phyloP scores from a whole-genome alignment of 768 basidiomycete species.

The Auriscalpium vulgare region DNA sequence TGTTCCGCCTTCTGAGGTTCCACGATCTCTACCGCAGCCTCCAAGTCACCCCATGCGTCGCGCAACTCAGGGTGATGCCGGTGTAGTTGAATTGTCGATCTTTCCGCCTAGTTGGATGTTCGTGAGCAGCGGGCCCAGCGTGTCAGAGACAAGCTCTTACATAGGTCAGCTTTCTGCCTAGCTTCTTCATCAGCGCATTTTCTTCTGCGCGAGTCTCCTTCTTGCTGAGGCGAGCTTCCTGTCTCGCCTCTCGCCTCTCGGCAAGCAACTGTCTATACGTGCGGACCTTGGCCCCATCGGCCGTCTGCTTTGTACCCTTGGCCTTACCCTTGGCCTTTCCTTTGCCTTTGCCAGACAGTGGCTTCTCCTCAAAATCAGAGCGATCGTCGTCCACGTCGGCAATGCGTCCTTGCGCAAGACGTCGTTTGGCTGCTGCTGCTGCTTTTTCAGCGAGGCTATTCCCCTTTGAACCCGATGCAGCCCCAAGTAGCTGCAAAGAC shows the following conservation, averaged over 20 bases:
- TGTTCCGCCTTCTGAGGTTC: slow-evolving; percentile 68
- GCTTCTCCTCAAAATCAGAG: no score
- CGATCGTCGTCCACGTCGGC: no score
- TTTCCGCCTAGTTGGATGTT: slow-evolving; percentile 51
- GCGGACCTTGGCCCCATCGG: slow-evolving; percentile 2
- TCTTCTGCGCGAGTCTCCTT: slow-evolving; percentile 34
- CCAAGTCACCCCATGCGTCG: slow-evolving; percentile 84
- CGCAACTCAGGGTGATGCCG: slow-evolving; percentile 73
- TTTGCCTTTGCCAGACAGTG: slow-evolving; percentile 13
- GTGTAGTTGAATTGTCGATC: slow-evolving; percentile 50
- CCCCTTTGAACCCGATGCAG: slow-evolving; percentile 21
- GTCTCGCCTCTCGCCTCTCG: slow-evolving; percentile 5
- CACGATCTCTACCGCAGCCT: slow-evolving; percentile 49
- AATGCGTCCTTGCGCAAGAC: slow-evolving; percentile 18
- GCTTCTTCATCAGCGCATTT: slow-evolving; percentile 37
- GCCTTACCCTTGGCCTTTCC: slow-evolving; percentile 18
- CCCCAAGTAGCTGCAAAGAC: slow-evolving; percentile 36
- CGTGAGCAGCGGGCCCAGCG: slow-evolving; percentile 3
- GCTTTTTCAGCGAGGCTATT: slow-evolving; percentile 34
- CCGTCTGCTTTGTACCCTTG: slow-evolving; percentile 23
- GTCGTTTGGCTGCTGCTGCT: slow-evolving; percentile 50
- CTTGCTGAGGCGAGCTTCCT: slow-evolving; percentile 8
- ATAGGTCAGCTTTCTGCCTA: slow-evolving; percentile 71
- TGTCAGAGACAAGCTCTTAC: slow-evolving; percentile 30
- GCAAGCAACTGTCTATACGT: slow-evolving; percentile 5